phyloP scores from a whole-genome alignment of 2,329 filamentous ascomycete species.

The Sordariomycetes sp. region DNA sequence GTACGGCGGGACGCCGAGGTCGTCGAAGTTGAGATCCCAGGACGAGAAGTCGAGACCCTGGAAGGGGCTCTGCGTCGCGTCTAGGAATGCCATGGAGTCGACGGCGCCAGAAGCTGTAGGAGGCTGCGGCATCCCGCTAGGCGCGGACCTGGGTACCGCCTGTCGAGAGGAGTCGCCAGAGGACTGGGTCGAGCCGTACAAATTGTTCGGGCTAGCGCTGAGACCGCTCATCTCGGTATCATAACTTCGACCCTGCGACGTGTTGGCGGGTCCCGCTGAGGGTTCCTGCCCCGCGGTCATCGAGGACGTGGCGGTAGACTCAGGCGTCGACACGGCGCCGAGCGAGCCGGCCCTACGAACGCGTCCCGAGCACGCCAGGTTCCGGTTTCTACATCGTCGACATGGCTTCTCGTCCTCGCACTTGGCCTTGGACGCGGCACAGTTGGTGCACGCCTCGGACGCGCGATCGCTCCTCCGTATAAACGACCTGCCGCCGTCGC shows the following conservation, averaged over 20 bases:
- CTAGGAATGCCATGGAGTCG: constrained; percentile 13
- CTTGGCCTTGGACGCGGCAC: constrained; percentile 41
- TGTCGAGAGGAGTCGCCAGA: neutral
- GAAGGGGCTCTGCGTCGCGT: constrained; percentile 15
- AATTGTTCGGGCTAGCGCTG: neutral
- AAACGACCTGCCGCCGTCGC: constrained; percentile 16
- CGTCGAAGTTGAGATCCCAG: constrained; percentile 20
- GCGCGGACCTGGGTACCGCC: neutral
- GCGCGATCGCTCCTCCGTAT: constrained; percentile 38
- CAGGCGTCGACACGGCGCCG: neutral
- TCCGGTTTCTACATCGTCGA: constrained; percentile 35
- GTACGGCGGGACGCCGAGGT: constrained; percentile 15
- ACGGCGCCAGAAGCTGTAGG: neutral
- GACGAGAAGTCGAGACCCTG: constrained; percentile 20
- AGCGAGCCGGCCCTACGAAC: neutral
- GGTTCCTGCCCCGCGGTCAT: neutral
- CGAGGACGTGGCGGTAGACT: neutral
- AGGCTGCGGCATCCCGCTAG: neutral
- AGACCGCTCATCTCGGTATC: neutral
- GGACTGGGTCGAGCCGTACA: neutral
- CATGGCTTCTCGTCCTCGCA: constrained; percentile 46
- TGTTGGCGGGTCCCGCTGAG: neutral
- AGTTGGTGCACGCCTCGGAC: constrained; percentile 40
- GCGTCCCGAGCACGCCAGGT: constrained; percentile 28
- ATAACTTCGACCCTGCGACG: neutral